These are phyloP conservation scores for Heliocybe sulcata DNA, from an alignment of 1,284 basidiomycete species.

Conservation along the genomic window DNA sequence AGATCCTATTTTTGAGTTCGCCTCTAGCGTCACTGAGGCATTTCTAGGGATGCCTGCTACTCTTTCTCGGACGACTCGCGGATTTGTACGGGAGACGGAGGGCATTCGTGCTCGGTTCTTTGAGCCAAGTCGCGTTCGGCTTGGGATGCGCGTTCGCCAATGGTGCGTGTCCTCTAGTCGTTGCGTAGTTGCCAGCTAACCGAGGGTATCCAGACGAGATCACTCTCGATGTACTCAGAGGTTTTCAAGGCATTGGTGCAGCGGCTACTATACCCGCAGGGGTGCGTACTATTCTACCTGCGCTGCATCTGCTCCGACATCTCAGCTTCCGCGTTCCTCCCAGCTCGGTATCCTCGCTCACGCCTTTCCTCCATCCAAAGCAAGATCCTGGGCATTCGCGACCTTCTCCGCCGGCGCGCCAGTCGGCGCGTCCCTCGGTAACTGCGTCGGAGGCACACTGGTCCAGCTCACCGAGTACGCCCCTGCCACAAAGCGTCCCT, in stretches of 20 bases:
- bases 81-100: constrained; percentile 52
- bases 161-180: constrained; percentile 25
- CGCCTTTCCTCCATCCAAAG: constrained; percentile 59
- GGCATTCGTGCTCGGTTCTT: constrained; percentile 41
- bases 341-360: constrained; percentile 76
- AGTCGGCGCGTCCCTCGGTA: constrained; percentile 66
- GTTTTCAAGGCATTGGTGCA: constrained; percentile 61
- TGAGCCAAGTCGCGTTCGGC: constrained; percentile 27
- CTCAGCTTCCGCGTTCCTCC: background rate
- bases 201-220: constrained; percentile 32
- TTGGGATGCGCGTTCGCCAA: constrained; percentile 34
- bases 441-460: constrained; percentile 62
- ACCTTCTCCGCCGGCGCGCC: constrained; percentile 78
- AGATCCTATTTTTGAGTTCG: background rate
- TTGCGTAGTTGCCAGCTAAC: background rate
- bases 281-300: constrained; percentile 30
- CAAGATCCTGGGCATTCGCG: constrained; percentile 69
- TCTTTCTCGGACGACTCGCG: constrained; percentile 50
- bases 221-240: constrained; percentile 59
- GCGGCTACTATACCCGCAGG: constrained; percentile 66
- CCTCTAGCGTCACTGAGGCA: background rate
- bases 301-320: background rate
- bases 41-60: constrained; percentile 49
- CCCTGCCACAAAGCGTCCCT: background rate
- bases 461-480: constrained; percentile 52